Evolutionary conservation across 371 early-diverging fungal species (phyloP).

Genomic region (Phascolomyces articulosus): DNA sequence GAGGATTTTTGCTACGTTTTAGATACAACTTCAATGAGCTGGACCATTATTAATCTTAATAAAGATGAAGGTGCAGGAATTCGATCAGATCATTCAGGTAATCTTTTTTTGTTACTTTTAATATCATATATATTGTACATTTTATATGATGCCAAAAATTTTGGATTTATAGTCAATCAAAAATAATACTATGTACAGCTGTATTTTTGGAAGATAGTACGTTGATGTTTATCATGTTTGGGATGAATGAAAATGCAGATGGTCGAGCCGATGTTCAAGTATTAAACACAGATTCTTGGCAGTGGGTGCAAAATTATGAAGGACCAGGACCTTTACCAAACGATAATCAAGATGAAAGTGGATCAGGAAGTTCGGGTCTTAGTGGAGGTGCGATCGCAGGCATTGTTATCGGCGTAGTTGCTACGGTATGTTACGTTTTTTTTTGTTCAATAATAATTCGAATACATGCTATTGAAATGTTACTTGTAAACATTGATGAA

Average conservation of each 20-base stretch:
- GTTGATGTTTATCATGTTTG: neutral
- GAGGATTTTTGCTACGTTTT: neutral
- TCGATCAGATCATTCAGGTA: neutral
- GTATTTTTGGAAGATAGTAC: neutral
- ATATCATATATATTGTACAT: neutral
- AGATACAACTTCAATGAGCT: neutral
- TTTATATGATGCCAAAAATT: too few species aligned
- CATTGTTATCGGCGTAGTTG: neutral
- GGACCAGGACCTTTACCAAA: neutral
- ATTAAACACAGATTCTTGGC: neutral
- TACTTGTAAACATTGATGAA: too few species aligned
- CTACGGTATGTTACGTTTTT: neutral
- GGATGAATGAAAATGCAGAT: neutral
- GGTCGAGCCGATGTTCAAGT: neutral
- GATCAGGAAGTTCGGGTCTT: neutral
- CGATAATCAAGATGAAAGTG: neutral
- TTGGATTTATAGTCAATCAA: too few species aligned
- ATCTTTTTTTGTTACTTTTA: neutral
- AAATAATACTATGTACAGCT: neutral
- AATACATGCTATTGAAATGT: too few species aligned
- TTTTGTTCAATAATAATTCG: too few species aligned
- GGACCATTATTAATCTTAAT: neutral
- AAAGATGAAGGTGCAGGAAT: neutral
- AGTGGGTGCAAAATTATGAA: neutral
- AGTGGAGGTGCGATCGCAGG: neutral